Evolutionary conservation across 495 filamentous ascomycete species (phyloP).

Genomic region (Penicillium arizonense): DNA sequence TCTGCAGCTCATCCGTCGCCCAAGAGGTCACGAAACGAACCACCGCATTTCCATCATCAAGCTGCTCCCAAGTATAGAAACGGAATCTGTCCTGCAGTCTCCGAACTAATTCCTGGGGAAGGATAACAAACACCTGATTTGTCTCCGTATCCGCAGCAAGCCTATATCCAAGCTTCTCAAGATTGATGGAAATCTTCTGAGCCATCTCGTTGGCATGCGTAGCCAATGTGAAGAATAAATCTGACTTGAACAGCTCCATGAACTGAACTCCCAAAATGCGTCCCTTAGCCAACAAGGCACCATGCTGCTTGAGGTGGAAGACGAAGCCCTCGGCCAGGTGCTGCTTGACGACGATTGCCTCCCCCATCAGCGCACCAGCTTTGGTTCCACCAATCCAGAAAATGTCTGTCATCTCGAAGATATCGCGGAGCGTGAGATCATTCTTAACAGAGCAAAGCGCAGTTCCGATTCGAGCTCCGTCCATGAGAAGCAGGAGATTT

Average conservation of each 20-base stretch:
- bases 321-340: conserved; percentile 37
- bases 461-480: conserved; percentile 41
- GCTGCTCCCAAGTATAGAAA: conserved; percentile 36
- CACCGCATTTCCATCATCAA: conserved; percentile 22
- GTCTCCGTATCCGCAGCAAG: conserved; percentile 34
- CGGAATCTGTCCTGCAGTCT: conserved; percentile 29
- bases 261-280: conserved; percentile 45
- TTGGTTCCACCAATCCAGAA: conserved; percentile 51
- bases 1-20: conserved; percentile 35
- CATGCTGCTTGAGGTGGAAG: conserved; percentile 45
- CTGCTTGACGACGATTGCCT: conserved; percentile 41
- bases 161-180: conserved; percentile 28
- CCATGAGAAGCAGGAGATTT: conserved; percentile 38
- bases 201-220: conserved; percentile 43
- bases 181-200: conserved; percentile 27
- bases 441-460: conserved; percentile 34
- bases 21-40: conserved; percentile 39
- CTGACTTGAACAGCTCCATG: conserved; percentile 37
- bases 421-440: conserved; percentile 34
- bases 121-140: conserved; percentile 36
- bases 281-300: conserved; percentile 44
- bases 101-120: conserved; percentile 20
- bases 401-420: conserved; percentile 39
- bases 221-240: conserved; percentile 40
- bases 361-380: conserved; percentile 41